These are phyloP conservation scores for Pythium biforme DNA, from an alignment of 352 stramenopile species.

Conservation along the genomic window DNA sequence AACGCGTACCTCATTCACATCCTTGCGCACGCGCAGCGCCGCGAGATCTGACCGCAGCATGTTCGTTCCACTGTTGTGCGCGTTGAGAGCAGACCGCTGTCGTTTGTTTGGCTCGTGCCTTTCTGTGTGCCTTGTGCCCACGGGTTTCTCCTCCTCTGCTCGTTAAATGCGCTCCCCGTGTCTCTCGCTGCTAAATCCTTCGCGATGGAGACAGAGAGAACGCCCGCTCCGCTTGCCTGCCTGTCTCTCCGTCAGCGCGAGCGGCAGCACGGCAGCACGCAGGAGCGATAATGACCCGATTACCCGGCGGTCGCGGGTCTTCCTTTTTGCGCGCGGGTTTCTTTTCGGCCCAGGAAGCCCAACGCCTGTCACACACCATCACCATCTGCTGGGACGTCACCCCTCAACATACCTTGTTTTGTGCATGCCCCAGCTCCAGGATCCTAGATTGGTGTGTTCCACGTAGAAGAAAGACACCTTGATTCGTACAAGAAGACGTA, in stretches of 20 bases:
- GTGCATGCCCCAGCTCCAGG: neutral
- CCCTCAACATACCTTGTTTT: slow-evolving; percentile 18
- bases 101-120: neutral
- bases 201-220: neutral
- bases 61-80: neutral
- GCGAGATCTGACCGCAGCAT: slow-evolving; percentile 77
- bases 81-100: too few relatives aligned
- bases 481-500: neutral
- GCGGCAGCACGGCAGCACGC: neutral
- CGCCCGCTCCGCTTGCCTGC: neutral
- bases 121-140: neutral
- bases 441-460: slow-evolving; percentile 9
- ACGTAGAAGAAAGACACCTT: slow-evolving; percentile 12
- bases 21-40: slow-evolving; percentile 77
- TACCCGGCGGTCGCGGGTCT: slow-evolving; percentile 9
- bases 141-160: neutral
- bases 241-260: slow-evolving; percentile 12
- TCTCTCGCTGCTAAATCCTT: neutral
- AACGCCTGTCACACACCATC: slow-evolving; percentile 31
- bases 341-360: slow-evolving; percentile 10
- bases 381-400: slow-evolving; percentile 17
- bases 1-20: slow-evolving; percentile 76
- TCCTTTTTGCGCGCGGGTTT: slow-evolving; percentile 3
- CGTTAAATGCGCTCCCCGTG: neutral
- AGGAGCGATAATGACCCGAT: slow-evolving; percentile 10